Evolutionary conservation across 164 flowering plant genomes (phyloP), one percentile per base, ranked within the genome.

Genomic region (Kingdonia uniflora): DNA sequence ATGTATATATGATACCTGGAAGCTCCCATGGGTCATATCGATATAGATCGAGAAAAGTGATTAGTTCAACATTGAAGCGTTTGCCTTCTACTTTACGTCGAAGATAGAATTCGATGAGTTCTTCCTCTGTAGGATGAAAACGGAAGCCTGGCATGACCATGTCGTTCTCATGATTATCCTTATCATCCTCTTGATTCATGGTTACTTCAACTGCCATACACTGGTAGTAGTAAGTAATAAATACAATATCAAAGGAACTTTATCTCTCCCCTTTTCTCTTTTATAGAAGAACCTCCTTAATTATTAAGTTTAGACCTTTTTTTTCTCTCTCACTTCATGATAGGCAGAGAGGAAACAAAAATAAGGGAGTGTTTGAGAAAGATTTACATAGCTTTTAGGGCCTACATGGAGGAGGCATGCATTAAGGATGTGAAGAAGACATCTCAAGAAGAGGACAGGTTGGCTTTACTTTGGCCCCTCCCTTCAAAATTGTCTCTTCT

Each of bases 1-100:
- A 29, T n/a, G n/a, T n/a, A n/a, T 3, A 29, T 29, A 29, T 16
- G 0, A 14, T 66, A 92, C 99, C 96, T 49, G 99, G 99, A 56
- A 92, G 97, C 52, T 92, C 99, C 99, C 99, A 92, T 19, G 99
- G 99, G 76, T 92, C 99, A 39, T 82, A 82, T 67, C 92, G 89
- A 69, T 88, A 92, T 55, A 92, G 95, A 68, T 92, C 97, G 29
- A 92, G 80, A 50, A 78, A 84, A 70, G 95, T 80, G 33, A 92
- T 92, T 71, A 92, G 95, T 23, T 92, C 96, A 6, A 88, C 95
- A 53, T 81, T 84, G 78, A 88, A 88, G 14, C 83, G 71, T 57
- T 85, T 88, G 60, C 98, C 98, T 74, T 92, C 95, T 6, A 92
- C 94, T 80, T 88, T 92, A 50, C 96, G 91, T 56, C 96, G 94